Conservation (phyloP, 2,329 filamentous ascomycete species). For the Thelonectria rubi region DNA sequence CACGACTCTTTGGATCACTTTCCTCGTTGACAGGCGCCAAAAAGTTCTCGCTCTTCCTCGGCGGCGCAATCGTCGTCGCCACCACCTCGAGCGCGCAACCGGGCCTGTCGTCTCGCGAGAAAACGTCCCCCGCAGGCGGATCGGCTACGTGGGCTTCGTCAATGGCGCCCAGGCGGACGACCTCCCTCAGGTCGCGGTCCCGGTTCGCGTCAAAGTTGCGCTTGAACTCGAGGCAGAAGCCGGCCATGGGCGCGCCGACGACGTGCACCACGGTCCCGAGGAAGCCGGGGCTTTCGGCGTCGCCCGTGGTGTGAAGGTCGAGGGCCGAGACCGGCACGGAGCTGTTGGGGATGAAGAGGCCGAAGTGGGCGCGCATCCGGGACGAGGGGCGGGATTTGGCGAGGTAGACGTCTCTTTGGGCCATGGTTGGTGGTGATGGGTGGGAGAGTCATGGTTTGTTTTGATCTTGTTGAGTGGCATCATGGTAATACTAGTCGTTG, state of each 20-base stretch:
- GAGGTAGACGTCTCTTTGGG: neutral
- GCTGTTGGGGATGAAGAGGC: neutral
- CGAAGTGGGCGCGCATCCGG: slow-evolving; percentile 4
- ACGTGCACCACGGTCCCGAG: neutral
- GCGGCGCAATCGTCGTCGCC: neutral
- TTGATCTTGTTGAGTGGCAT: neutral
- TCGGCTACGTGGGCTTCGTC: neutral
- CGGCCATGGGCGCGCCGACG: neutral
- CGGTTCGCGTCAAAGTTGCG: slow-evolving; percentile 1
- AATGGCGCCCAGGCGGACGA: neutral
- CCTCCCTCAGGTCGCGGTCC: neutral
- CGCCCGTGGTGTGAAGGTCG: neutral
- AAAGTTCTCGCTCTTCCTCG: slow-evolving; percentile 3
- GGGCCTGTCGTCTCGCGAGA: neutral
- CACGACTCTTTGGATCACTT: no score
- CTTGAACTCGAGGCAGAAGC: neutral
- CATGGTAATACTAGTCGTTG: no score
- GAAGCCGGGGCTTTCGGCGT: neutral
- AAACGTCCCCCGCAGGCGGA: neutral
- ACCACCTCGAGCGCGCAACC: neutral
- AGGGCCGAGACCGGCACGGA: neutral
- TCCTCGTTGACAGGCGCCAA: slow-evolving; percentile 3
- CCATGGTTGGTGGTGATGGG: neutral
- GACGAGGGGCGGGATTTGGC: neutral
- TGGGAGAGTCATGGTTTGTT: neutral